Conservation (phyloP, 2,329 filamentous ascomycete species). For the Botrytis byssoidea region DNA sequence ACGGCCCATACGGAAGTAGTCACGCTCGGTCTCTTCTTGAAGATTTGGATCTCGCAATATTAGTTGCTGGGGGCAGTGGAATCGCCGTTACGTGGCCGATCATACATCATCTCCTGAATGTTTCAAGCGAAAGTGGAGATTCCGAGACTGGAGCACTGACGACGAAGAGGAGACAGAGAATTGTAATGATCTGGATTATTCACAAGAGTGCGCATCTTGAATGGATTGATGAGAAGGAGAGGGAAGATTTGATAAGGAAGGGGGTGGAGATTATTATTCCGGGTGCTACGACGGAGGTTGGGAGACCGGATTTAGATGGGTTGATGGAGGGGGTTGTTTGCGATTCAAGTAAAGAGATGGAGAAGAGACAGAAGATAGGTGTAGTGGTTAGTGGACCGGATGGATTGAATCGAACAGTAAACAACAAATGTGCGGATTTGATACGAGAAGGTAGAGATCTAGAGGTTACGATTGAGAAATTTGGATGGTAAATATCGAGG, state of each 20-base stretch:
- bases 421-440: conserved; percentile 55
- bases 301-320: conserved; percentile 51
- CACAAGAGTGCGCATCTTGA: conserved; percentile 51
- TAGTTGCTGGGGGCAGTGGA: conserved; percentile 63
- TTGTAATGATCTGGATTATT: conserved; percentile 59
- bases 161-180: conserved; percentile 36
- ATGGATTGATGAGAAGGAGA: conserved; percentile 52
- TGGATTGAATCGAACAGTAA: conserved; percentile 57
- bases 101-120: conserved; percentile 48
- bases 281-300: conserved; percentile 52
- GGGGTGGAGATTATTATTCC: conserved; percentile 55
- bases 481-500: conserved; percentile 56
- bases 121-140: conserved; percentile 26
- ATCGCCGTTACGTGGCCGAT: conserved; percentile 64
- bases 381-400: conserved; percentile 63
- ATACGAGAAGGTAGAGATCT: conserved; percentile 50
- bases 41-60: conserved; percentile 48
- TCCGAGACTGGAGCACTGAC: conserved; percentile 24
- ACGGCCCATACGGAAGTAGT: conserved; percentile 63
- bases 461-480: conserved; percentile 61
- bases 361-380: conserved; percentile 42
- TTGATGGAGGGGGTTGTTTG: conserved; percentile 44
- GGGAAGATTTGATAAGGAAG: conserved; percentile 49
- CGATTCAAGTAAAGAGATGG: neutral
- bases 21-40: conserved; percentile 55